Evolutionary conservation across 345 rosid genomes (phyloP), one percentile per base, ranked within the genome.

Genomic region (Microthlaspi erraticum): DNA sequence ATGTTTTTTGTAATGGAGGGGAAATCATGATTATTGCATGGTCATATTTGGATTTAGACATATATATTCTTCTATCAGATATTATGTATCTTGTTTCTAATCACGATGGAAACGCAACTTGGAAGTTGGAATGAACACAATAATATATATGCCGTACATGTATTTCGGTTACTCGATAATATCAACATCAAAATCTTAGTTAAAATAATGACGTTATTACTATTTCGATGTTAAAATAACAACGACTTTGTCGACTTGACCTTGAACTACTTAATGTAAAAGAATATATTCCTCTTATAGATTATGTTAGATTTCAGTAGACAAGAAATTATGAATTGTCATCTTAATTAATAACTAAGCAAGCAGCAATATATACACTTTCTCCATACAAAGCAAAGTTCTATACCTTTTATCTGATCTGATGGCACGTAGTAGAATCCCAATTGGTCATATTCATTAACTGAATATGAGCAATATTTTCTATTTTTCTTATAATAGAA

Each of bases 291-390:
- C 23, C 20, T 60, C 56, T 33, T 43, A 13, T 26, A 33, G 8
- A 48, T 55, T 44, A 13, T 53, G 53, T 42, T 41, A 45, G 16
- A 16, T 38, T 60, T 60, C 17, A 3, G 26, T 53, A 11, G 17
- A 42, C 32, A 38, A 51, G 3, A 54, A 55, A 31, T 23, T 41
- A 41, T 42, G 62, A 41, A 31, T 23, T 42, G 41, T 13, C 71
- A 29, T 66, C 61, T 39, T 36, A 36, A 36, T 36, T 66, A 11
- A 14, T 71, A 8, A 10, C 62, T 53, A 71, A 71, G 69, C 75
- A 69, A 69, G 18, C 29, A 58, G 18, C 9, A 57, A 56, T 26
- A 26, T 26, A 26, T 26, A 26, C 14, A 68, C 64, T 44, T 44
- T 55, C 10, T 43, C 20, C 44, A 33, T 33, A 6, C 61, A 43